These are phyloP conservation scores for Backusella macrospora DNA, from an alignment of 192 early-diverging fungal genomes.

Conservation along the genomic window DNA sequence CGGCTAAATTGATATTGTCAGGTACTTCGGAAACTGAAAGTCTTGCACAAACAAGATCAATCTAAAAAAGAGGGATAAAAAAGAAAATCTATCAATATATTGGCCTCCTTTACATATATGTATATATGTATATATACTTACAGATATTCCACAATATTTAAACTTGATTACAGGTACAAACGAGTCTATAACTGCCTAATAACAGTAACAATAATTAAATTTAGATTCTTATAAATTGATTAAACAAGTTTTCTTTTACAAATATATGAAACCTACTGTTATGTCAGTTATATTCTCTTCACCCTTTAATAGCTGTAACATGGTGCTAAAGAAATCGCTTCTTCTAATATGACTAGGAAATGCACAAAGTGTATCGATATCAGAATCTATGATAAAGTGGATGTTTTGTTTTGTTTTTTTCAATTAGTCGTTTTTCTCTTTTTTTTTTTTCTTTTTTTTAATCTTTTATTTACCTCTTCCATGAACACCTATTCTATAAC, in stretches of 20 bases:
- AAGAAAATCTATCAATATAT: no score
- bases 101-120: no score
- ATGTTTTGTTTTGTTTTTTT: no score
- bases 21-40: conserved; percentile 70
- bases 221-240: no score
- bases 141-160: conserved; percentile 58
- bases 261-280: neutral
- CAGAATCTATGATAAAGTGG: conserved; percentile 40
- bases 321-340: conserved; percentile 64
- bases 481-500: conserved; percentile 72
- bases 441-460: neutral
- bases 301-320: conserved; percentile 45
- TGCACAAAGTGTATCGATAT: conserved; percentile 77
- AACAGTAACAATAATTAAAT: no score
- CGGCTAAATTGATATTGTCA: conserved; percentile 77
- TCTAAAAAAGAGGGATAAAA: conserved; percentile 47
- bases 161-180: conserved; percentile 73
- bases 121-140: conserved; percentile 36
- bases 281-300: neutral
- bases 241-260: neutral
- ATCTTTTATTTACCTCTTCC: conserved; percentile 38
- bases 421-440: neutral
- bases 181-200: conserved; percentile 59
- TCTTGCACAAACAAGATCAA: conserved; percentile 90
- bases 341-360: conserved; percentile 60